These are phyloP conservation scores for Kurtzmaniella natalensis DNA, from an alignment of 1,139 yeast species.

Conservation along the genomic window DNA sequence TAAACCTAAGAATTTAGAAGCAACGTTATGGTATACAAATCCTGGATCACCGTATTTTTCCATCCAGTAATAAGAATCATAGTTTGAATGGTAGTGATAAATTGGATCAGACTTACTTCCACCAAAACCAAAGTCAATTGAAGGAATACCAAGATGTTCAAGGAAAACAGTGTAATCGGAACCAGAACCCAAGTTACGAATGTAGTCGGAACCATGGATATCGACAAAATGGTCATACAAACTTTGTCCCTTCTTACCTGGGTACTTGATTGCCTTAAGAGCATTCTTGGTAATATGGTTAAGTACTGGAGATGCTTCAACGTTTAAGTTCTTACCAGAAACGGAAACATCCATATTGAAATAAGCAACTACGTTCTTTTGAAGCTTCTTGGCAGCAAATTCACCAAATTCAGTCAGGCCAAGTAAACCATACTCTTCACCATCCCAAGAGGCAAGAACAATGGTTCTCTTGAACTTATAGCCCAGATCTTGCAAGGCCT, in stretches of 20 bases:
- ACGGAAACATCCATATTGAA: conserved; percentile 41
- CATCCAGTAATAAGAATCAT: conserved; percentile 57
- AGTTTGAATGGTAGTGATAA: conserved; percentile 56
- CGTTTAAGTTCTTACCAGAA: conserved; percentile 27
- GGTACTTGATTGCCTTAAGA: conserved; percentile 41
- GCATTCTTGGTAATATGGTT: conserved; percentile 28
- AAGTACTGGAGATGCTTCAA: conserved; percentile 39
- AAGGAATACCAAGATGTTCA: conserved; percentile 45
- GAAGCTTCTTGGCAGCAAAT: conserved; percentile 30
- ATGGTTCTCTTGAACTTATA: conserved; percentile 37
- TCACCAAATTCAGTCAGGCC: conserved; percentile 49
- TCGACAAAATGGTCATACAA: conserved; percentile 57
- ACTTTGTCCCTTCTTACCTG: conserved; percentile 35
- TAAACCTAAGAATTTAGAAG: conserved; percentile 58
- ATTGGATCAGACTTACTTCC: conserved; percentile 35
- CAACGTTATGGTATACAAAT: conserved; percentile 48
- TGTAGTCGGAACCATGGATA: conserved; percentile 20
- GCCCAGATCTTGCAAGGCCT: conserved; percentile 40
- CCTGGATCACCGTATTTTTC: conserved; percentile 51
- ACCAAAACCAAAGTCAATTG: conserved; percentile 35
- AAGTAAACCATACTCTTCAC: conserved; percentile 45
- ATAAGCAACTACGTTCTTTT: conserved; percentile 40
- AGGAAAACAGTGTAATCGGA: conserved; percentile 46
- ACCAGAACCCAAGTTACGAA: conserved; percentile 39
- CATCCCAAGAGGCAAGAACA: conserved; percentile 40